Conservation (phyloP, 495 filamentous ascomycete genomes). For the Xylaria venustula region DNA sequence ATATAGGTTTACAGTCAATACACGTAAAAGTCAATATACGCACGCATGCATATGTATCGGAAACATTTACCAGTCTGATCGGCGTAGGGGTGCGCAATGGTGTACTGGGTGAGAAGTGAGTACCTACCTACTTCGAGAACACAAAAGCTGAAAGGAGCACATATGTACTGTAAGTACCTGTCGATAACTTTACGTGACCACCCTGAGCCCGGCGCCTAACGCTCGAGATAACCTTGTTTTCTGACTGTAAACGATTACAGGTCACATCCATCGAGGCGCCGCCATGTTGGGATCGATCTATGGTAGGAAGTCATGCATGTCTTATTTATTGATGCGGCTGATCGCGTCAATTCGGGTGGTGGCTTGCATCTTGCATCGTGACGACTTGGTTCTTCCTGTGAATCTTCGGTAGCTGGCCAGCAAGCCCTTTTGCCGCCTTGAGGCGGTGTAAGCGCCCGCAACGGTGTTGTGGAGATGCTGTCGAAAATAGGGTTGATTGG, state of each 20-base stretch:
- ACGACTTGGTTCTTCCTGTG: not conserved
- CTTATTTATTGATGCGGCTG: not conserved
- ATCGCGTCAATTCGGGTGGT: not conserved
- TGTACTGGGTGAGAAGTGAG: no score
- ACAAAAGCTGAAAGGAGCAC: no score
- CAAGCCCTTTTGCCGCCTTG: not conserved
- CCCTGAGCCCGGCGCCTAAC: not conserved
- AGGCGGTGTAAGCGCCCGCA: not conserved
- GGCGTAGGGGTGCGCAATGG: not conserved
- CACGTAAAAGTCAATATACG: no score
- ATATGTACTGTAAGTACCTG: not conserved
- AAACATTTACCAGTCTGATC: not conserved
- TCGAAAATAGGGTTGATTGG: not conserved
- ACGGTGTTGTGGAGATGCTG: not conserved
- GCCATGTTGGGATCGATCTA: not conserved
- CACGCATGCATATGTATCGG: not conserved
- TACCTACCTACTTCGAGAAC: no score
- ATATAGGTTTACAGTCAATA: no score
- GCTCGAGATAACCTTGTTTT: not conserved
- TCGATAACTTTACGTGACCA: not conserved
- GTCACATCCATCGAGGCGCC: not conserved
- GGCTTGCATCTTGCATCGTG: constrained; percentile 4
- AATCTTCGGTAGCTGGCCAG: not conserved
- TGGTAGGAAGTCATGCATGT: not conserved
- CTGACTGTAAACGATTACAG: not conserved